Evolutionary conservation across 2,329 filamentous ascomycete species (phyloP), one percentile per base, ranked within the genome.

Genomic region (Anthostomella pinea): DNA sequence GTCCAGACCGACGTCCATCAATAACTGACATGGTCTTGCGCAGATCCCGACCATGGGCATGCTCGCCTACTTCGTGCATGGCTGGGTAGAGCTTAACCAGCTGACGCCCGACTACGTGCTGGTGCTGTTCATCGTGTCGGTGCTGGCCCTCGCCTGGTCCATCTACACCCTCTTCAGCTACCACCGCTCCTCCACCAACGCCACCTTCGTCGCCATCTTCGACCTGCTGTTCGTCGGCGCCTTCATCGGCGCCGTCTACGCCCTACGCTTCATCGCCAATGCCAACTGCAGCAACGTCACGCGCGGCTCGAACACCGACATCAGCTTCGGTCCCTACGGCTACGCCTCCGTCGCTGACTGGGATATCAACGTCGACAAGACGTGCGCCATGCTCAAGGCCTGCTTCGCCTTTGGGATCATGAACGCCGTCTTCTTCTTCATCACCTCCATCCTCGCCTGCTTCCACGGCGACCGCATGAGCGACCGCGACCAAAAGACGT

Each of bases 341-440:
- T 69, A 65, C 46, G 77, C 77, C 27, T 67, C 64, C 19, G 61
- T 75, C 22, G 70, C 70, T 30, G 65, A 65, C 33, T 72, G 79
- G 40, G 62, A 72, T 26, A 57, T 81, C 25, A 63, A 73, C 35
- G 63, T 81, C 23, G 73, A 87, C 63, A 91, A 91, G 72, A 79
- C 80, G 5, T 97, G 91, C 66, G 78, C 84, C 32, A 93, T 96
- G 87, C 78, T 95, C 57, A 97, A 96, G 76, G 85, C 90, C 1
- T 76, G 73, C 49, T 97, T 88, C 66, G 91, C 88, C 3, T 82
- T 96, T 51, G 88, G 79, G 31, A 96, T 97, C 62, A 94, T 96
- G 75, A 87, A 93, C 62, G 70, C 72, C 49, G 68, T 93, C 47
- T 83, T 90, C 59, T 95, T 95, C 67, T 82, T 84, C 60, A 69